A percentile compares a stretch with the other conserved stretches of the same genome.
These are phyloP conservation scores for Rhodomyrtus tomentosa DNA, from an alignment of 345 rosid genomes.

Conservation along the genomic window DNA sequence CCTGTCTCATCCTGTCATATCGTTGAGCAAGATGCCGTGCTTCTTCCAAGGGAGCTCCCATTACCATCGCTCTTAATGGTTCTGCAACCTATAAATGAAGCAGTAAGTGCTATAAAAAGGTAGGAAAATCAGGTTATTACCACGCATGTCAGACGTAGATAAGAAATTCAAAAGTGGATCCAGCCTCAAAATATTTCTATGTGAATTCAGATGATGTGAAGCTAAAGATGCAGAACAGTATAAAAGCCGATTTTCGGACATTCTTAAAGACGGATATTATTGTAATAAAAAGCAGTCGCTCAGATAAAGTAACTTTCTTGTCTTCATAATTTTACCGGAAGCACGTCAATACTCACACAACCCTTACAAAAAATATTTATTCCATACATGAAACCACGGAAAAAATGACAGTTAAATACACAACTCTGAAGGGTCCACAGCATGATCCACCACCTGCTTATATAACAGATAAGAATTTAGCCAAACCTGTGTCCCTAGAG, in stretches of 20 bases:
- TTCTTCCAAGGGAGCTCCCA: conserved; percentile 91
- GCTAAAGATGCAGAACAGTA: neutral
- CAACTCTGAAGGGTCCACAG: neutral
- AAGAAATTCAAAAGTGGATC: neutral
- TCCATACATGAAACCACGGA: neutral
- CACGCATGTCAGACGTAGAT: neutral
- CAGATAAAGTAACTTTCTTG: neutral
- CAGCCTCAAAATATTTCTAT: neutral
- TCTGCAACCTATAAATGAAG: conserved; percentile 59
- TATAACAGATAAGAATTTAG: neutral
- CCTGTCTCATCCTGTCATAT: conserved; percentile 90
- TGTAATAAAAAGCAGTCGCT: neutral
- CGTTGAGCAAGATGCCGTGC: conserved; percentile 97
- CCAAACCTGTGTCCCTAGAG: conserved; percentile 88
- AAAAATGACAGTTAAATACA: neutral
- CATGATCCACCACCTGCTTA: neutral
- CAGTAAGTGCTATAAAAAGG: neutral
- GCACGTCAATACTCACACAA: neutral
- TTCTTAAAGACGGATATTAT: neutral
- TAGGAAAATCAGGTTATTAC: neutral
- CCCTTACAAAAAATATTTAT: neutral
- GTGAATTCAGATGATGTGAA: neutral
- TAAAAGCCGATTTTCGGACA: neutral
- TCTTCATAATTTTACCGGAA: neutral
- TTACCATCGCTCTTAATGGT: conserved; percentile 89